Evolutionary conservation across 2,329 filamentous ascomycete genomes (phyloP), one percentile per base, ranked within the genome.

Genomic region (Trichoderma sp.): DNA sequence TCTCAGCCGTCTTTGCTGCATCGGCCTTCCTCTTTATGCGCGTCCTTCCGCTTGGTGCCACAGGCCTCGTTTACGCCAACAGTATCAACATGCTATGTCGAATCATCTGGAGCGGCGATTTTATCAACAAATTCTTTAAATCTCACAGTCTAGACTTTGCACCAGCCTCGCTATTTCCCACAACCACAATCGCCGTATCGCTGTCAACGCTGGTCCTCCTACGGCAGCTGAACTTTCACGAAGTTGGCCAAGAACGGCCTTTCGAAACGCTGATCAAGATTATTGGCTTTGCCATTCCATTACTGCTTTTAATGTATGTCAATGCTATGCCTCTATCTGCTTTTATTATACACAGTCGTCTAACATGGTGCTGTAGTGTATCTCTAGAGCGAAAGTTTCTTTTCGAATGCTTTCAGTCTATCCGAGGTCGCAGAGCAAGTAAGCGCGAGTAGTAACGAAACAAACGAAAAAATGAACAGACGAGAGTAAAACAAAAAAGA

Each of bases 81-180:
- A 89, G 88, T 57, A 88, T 97, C 74, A 98, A 97, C 77, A 97
- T 99, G 94, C 81, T 82, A 0, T 88, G 95, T 74, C 88, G 96
- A 71, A 96, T 97, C 69, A 71, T 88, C 8, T 99, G 94, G 92
- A 96, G 94, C 75, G 80, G 82, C 21, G 76, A 78, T 56, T 99
- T 97, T 76, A 92, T 97, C 68, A 81, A 78, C 40, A 73, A 78
- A 0, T 96, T 89, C 77, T 89, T 96, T 70, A 74, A 69, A 5
- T 76, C 76, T 19, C 81, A 85, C 55, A 83, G 81, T 2, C 79
- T 78, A 19, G 67, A 71, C 13, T 75, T 81, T 55, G 72, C 72
- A 3, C 66, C 78, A 24, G 58, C 49, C 6, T 72, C 72, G 8
- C 49, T 81, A 0, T 53, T 81, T 6, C 79, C 80, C 0, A 70